Evolutionary conservation across 441 rosid species (phyloP).

Genomic region (Populus hybrid): DNA sequence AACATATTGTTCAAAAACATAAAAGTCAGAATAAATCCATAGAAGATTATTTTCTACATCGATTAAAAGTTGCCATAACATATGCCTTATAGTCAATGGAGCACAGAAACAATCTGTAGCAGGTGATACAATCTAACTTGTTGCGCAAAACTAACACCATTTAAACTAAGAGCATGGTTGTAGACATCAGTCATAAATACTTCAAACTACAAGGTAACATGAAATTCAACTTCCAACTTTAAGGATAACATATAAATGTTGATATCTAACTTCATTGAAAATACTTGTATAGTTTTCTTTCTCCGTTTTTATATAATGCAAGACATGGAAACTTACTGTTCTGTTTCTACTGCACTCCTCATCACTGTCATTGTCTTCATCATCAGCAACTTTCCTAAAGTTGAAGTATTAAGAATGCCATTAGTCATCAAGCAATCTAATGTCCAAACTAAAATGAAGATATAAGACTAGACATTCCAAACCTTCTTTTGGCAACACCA

Average conservation of each 20-base stretch:
- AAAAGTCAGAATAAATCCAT: not conserved
- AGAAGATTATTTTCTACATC: not conserved
- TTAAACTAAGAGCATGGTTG: not conserved
- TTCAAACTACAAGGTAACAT: not conserved
- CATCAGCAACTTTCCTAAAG: constrained; percentile 46
- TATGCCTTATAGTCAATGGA: not conserved
- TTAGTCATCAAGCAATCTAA: not conserved
- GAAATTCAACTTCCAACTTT: not conserved
- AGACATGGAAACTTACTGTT: constrained; percentile 35
- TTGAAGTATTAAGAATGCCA: constrained; percentile 26
- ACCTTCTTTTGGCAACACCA: constrained; percentile 22
- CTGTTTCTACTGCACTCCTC: constrained; percentile 58
- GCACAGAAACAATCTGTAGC: not conserved
- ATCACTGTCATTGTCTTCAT: constrained; percentile 41
- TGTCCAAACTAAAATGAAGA: not conserved
- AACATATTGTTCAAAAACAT: not conserved
- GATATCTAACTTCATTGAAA: not conserved
- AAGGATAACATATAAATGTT: not conserved
- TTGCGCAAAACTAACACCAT: not conserved
- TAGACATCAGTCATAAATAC: not conserved
- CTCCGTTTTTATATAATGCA: not conserved
- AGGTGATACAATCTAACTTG: not conserved
- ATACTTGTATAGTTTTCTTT: not conserved
- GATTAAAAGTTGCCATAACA: not conserved
- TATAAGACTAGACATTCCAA: not conserved